These are phyloP conservation scores for Calophaca sinica DNA, from an alignment of 306 rosid species.

Conservation along the genomic window DNA sequence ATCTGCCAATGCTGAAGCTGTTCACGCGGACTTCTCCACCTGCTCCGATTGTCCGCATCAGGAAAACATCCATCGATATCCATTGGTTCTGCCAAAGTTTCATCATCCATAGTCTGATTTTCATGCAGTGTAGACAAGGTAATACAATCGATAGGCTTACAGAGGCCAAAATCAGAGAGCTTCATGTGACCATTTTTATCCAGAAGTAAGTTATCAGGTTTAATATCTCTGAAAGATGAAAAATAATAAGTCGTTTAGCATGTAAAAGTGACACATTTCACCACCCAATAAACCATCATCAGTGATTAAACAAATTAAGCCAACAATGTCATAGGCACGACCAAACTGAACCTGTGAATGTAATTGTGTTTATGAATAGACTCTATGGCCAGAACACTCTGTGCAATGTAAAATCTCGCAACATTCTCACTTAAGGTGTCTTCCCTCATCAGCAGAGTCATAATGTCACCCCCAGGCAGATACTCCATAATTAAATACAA, in stretches of 20 bases:
- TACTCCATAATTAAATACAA: slow-evolving; percentile 97
- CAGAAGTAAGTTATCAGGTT: slow-evolving; percentile 95
- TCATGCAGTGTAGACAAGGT: slow-evolving; percentile 93
- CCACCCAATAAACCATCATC: slow-evolving; percentile 34
- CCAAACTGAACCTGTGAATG: slow-evolving; percentile 81
- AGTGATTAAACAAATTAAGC: slow-evolving; percentile 32
- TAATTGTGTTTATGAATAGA: slow-evolving; percentile 96
- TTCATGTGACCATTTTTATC: slow-evolving; percentile 98
- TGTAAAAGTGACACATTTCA: slow-evolving; percentile 24
- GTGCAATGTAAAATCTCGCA: slow-evolving; percentile 94
- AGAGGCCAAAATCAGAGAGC: slow-evolving; percentile 99
- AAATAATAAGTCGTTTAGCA: slow-evolving; percentile 44
- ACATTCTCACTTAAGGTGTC: slow-evolving; percentile 87
- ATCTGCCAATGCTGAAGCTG: slow-evolving; percentile 99
- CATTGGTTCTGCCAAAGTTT: slow-evolving; percentile 84
- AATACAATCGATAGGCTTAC: slow-evolving; percentile 94
- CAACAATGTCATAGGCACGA: slow-evolving; percentile 30
- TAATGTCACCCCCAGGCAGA: slow-evolving; percentile 98
- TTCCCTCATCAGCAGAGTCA: slow-evolving; percentile 97
- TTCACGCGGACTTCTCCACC: slow-evolving; percentile 93
- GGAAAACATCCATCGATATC: slow-evolving; percentile 63
- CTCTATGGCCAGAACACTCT: slow-evolving; percentile 95
- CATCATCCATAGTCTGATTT: slow-evolving; percentile 84
- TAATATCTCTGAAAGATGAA: slow-evolving; percentile 79
- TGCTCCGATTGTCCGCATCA: slow-evolving; percentile 75